Evolutionary conservation across 2,329 filamentous ascomycete species (phyloP), one percentile per base, ranked within the genome.

Genomic region (Zasmidium citrigriseum): DNA sequence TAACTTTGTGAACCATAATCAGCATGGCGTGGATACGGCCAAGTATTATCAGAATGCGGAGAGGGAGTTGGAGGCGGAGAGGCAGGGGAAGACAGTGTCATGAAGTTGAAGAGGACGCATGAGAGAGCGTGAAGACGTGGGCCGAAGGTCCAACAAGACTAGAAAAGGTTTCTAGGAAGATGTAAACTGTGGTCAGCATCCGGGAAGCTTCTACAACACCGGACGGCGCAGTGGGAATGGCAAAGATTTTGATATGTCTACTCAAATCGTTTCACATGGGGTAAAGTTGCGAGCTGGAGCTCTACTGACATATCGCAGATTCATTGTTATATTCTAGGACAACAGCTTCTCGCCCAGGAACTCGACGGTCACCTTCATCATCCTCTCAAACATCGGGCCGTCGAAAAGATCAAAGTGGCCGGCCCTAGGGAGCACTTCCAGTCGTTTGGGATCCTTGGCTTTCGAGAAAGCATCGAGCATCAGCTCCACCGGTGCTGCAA

Each of bases 41-140:
- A 99, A 99, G 81, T 99, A 99, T 81, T 99, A 96, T 78, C 88
- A 89, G 74, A 91, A 96, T 76, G 95, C 95, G 7, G 95, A 99
- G 82, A 83, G 88, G 75, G 95, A 99, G 77, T 78, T 99, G 70
- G 95, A 96, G 79, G 88, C 87, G 41, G 92, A 96, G 81, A 80
- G 79, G 59, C 68, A 73, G 61, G 72, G 66, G 22, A 65, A 59
- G 54, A 27, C 22, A 12, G 3, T 20, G 20, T 52, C 34, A 41
- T 41, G 16, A 41, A 41, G 34, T 11, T 16, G 34, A 9, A 16
- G 34, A 41, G 34, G 34, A n/a, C 27, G 34, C 7, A n/a, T 41
- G 12, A n/a, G 14, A 41, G 34, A n/a, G 14, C 14, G 34, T 16
- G 18, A 41, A 41, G 34, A 11, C n/a, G n/a, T n/a, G n/a, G n/a